Evolutionary conservation across 2,329 filamentous ascomycete genomes (phyloP).

Genomic region (Hyphodiscus sp.): DNA sequence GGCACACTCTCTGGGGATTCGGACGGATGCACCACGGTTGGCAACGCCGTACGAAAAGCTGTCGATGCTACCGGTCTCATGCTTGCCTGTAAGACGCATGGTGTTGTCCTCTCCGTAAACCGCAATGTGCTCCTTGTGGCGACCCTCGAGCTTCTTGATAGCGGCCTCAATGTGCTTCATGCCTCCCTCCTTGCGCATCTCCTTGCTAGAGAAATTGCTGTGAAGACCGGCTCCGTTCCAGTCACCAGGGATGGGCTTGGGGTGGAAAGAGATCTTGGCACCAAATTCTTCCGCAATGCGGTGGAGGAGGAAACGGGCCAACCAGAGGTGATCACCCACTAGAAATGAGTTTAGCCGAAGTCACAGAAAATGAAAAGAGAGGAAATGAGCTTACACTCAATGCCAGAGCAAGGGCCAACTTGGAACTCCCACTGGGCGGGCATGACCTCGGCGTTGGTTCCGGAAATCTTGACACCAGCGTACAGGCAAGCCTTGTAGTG

Average conservation of each 20-base stretch:
- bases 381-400: constrained; percentile 55
- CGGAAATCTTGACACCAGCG: constrained; percentile 86
- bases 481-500: constrained; percentile 85
- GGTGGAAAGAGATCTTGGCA: constrained; percentile 88
- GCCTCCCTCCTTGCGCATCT: constrained; percentile 85
- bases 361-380: neutral
- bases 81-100: constrained; percentile 81
- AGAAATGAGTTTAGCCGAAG: constrained; percentile 6
- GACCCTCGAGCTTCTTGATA: constrained; percentile 75
- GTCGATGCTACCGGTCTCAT: constrained; percentile 93
- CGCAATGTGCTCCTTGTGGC: constrained; percentile 78
- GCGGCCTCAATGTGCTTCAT: constrained; percentile 90
- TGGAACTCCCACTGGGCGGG: constrained; percentile 98
- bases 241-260: constrained; percentile 91
- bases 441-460: constrained; percentile 99
- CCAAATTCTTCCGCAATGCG: constrained; percentile 95
- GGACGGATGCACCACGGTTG: constrained; percentile 90
- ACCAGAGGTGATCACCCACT: constrained; percentile 97
- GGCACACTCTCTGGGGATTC: constrained; percentile 79
- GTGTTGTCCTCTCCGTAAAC: constrained; percentile 97
- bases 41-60: constrained; percentile 91
- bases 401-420: constrained; percentile 83
- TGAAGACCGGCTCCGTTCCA: constrained; percentile 97
- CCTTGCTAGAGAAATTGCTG: constrained; percentile 85
- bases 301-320: constrained; percentile 82